phyloP scores from a whole-genome alignment of 1,284 basidiomycete species.

The Irpex lacteus region DNA sequence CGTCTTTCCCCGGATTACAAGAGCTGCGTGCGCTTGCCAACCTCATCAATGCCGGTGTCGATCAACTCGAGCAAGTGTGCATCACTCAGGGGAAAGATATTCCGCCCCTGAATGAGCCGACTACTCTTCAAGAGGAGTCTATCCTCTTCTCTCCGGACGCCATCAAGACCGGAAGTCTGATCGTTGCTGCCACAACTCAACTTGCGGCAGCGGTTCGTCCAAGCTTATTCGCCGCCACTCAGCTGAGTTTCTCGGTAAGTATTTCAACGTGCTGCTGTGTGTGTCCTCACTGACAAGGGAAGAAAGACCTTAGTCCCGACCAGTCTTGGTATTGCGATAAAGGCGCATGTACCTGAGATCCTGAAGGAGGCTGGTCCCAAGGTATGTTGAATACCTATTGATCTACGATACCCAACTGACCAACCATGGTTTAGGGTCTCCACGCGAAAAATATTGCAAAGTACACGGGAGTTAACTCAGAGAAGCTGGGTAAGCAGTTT shows the following conservation, averaged over 20 bases:
- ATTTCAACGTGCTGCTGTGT: neutral
- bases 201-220: slow-evolving; percentile 16
- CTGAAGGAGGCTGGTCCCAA: neutral
- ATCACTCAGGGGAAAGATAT: neutral
- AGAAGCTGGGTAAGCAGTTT: neutral
- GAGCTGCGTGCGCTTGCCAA: neutral
- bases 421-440: neutral
- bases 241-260: neutral
- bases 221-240: slow-evolving; percentile 8
- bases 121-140: slow-evolving; percentile 13
- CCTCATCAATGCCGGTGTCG: neutral
- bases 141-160: slow-evolving; percentile 2
- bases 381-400: neutral
- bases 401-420: neutral
- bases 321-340: neutral
- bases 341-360: neutral
- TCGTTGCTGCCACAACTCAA: slow-evolving; percentile 19
- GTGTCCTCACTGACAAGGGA: neutral
- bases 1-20: neutral
- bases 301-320: neutral
- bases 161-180: neutral
- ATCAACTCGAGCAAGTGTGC: neutral
- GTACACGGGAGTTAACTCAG: neutral
- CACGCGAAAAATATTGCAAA: neutral
- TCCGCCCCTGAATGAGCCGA: slow-evolving; percentile 15